Evolutionary conservation across 805 yeast species (phyloP).

Genomic region (Candida takata): DNA sequence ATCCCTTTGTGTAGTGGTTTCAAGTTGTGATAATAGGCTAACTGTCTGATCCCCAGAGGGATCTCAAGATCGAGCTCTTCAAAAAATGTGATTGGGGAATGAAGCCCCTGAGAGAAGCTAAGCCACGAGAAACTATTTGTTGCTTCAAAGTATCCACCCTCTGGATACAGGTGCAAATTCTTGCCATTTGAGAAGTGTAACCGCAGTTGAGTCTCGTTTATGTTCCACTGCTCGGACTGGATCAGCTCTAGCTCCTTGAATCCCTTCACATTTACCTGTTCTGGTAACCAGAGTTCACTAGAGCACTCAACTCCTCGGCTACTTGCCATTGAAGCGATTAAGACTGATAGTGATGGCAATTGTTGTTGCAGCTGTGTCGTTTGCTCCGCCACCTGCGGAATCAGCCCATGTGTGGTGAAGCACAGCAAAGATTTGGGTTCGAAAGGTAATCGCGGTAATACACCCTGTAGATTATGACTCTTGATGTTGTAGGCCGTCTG

Average conservation of each 20-base stretch:
- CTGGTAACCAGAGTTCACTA: conserved; percentile 1
- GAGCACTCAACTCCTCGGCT: background rate
- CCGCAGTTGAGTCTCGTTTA: background rate
- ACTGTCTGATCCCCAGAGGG: background rate
- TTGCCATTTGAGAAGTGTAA: background rate
- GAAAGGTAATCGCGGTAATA: background rate
- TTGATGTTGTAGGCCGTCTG: conserved; percentile 1
- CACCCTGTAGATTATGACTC: background rate
- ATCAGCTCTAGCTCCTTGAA: background rate
- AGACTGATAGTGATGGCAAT: conserved; percentile 1
- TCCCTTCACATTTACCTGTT: background rate
- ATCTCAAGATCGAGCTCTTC: background rate
- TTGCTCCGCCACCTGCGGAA: conserved; percentile 1
- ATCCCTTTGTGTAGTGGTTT: background rate
- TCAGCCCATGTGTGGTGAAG: conserved; percentile 1
- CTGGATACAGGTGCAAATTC: background rate
- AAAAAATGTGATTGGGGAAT: background rate
- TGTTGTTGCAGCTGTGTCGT: background rate
- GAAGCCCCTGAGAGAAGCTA: conserved; percentile 1
- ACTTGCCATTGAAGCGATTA: conserved; percentile 1
- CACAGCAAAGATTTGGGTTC: background rate
- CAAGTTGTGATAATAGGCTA: conserved; percentile 1
- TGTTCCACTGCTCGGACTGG: background rate
- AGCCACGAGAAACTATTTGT: conserved; percentile 2
- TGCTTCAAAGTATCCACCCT: conserved; percentile 1